A percentile compares a stretch with the other conserved stretches of the same genome.
Evolutionary conservation across 163 green algal species (phyloP).

Genomic region (Scenedesmus sp.): DNA sequence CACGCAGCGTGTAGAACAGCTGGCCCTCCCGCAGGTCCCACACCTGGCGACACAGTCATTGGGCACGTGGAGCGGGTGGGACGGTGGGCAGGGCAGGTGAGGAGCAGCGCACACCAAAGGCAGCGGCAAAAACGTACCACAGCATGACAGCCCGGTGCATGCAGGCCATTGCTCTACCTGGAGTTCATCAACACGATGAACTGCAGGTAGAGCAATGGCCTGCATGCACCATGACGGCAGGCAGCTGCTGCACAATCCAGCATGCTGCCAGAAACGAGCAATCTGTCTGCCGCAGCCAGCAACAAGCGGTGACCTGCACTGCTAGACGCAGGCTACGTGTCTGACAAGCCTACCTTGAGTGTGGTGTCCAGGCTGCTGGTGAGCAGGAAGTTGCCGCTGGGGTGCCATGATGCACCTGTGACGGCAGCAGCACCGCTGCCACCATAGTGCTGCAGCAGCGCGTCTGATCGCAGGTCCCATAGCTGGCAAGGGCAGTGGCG

Average conservation of each 20-base stretch:
- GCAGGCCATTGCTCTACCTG: neutral
- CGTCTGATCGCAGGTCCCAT: constrained; percentile 84
- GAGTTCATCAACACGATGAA: no score
- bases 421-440: constrained; percentile 75
- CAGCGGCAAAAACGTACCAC: no score
- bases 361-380: constrained; percentile 85
- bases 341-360: constrained; percentile 74
- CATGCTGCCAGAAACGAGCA: neutral
- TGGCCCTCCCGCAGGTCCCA: constrained; percentile 91
- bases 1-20: constrained; percentile 94
- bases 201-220: no score
- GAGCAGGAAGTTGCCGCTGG: constrained; percentile 90
- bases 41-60: constrained; percentile 62
- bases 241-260: neutral
- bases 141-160: no score
- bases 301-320: neutral
- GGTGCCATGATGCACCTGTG: constrained; percentile 85
- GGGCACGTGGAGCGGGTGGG: neutral
- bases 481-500: constrained; percentile 62
- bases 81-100: neutral
- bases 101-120: neutral
- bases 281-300: neutral
- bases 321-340: no score
- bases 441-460: constrained; percentile 90
- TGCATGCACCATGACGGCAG: no score